Percentiles rank a stretch among this genome's conserved stretches.
Conservation (phyloP, 179 eudicot species). For the Beta lomatogona region DNA sequence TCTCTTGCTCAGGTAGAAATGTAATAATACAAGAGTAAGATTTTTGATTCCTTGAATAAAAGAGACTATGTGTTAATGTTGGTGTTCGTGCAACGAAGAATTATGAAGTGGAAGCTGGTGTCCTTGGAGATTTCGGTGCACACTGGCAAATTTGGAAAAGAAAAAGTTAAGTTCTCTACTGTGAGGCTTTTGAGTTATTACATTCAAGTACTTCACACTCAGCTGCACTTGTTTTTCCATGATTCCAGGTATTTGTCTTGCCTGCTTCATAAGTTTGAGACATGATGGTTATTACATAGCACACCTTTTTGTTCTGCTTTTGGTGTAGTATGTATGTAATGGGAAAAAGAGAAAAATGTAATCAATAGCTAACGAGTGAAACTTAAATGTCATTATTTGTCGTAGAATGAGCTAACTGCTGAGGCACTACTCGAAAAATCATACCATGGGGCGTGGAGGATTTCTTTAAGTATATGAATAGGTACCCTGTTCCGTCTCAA, state of each 20-base stretch:
- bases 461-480: too few species aligned
- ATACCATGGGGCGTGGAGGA: not conserved
- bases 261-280: slow-evolving; percentile 6
- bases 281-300: not conserved
- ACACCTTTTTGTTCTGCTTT: not conserved
- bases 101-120: not conserved
- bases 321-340: not conserved
- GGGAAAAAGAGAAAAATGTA: not conserved
- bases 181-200: not conserved
- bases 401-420: not conserved
- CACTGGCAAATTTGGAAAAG: too few species aligned
- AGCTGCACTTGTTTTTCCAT: not conserved
- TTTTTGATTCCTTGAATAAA: not conserved
- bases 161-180: not conserved
- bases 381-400: not conserved
- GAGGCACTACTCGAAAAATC: not conserved
- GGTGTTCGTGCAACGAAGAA: not conserved
- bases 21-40: not conserved
- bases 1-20: not conserved
- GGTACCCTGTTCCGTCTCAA: too few species aligned
- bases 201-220: not conserved
- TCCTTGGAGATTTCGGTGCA: not conserved
- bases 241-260: not conserved
- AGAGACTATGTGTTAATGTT: not conserved
- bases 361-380: not conserved